Evolutionary conservation across 495 filamentous ascomycete genomes (phyloP).

Genomic region (Articulospora tetracladia): DNA sequence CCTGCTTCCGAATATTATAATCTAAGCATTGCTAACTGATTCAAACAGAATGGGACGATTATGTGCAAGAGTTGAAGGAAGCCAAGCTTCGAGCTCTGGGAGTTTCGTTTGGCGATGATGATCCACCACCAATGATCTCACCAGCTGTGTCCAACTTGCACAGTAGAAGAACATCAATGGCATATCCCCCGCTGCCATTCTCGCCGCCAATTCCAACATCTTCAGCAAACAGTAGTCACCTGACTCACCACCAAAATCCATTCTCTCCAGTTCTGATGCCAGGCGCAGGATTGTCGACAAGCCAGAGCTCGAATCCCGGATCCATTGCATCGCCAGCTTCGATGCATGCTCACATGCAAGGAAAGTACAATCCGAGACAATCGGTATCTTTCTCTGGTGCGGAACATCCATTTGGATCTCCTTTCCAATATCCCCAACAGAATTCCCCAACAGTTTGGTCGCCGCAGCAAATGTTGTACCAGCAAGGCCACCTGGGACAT

Average conservation of each 20-base stretch:
- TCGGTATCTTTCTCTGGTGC: slow-evolving; percentile 45
- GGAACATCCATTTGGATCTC: slow-evolving; percentile 33
- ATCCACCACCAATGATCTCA: slow-evolving; percentile 44
- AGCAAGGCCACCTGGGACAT: slow-evolving; percentile 33
- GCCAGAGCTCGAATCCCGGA: slow-evolving; percentile 54
- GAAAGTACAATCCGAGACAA: slow-evolving; percentile 49
- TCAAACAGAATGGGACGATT: slow-evolving; percentile 62
- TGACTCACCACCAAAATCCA: slow-evolving; percentile 52
- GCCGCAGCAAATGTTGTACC: slow-evolving; percentile 48
- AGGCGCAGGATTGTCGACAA: slow-evolving; percentile 44
- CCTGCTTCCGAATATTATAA: slow-evolving; percentile 1
- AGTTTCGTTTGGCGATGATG: slow-evolving; percentile 72
- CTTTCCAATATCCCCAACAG: slow-evolving; percentile 39
- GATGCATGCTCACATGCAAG: slow-evolving; percentile 36
- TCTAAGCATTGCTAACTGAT: background rate
- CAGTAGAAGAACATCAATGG: slow-evolving; percentile 59
- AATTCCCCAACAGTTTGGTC: slow-evolving; percentile 48
- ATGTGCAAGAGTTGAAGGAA: slow-evolving; percentile 77
- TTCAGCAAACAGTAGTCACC: slow-evolving; percentile 59
- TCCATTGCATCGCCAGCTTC: slow-evolving; percentile 54
- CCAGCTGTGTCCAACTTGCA: slow-evolving; percentile 46
- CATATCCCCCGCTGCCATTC: slow-evolving; percentile 60
- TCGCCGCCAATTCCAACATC: slow-evolving; percentile 69
- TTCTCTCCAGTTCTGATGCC: slow-evolving; percentile 54
- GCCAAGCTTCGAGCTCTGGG: slow-evolving; percentile 88